Evolutionary conservation across 148 eudicot genomes (phyloP), one percentile per base, ranked within the genome.

Genomic region (Fallopia convolvulus): DNA sequence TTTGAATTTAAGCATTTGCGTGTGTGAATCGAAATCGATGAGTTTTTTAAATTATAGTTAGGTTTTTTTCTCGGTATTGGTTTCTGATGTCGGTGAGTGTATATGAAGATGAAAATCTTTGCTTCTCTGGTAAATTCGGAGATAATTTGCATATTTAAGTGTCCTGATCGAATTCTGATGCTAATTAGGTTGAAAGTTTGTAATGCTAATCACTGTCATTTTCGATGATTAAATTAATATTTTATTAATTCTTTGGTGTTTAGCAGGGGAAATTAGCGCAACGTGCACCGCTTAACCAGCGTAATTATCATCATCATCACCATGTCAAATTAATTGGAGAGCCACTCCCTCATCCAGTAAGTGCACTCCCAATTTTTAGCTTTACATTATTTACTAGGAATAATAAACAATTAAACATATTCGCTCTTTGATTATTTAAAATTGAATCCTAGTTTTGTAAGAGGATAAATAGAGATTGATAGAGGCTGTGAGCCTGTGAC

Each of bases 281-380:
- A 68, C 72, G 72, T 68, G 72, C 72, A 68, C 21, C 46, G 72
- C 46, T 68, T 68, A 68, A 68, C 72, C 18, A 33, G 42, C 72
- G 39, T 33, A 68, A 32, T 44, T 44, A 44, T 36, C 42, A 66
- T 39, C 72, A 39, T 36, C 42, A 66, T 39, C 72, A 39, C 46
- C 72, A 68, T 36, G 44, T 68, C 72, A 68, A 68, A 36, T 15
- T 68, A 17, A 68, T 36, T 68, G 72, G 72, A 39, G 72, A 36
- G 20, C 72, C 72, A 68, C 72, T 68, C 10, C 12, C 44, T 68
- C 42, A 36, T 68, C 72, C 44, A 68, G 72, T 68, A 68, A 36
- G 72, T 8, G 39, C n/a, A 36, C 72, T 68, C 44, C 40, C 39
- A 11, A 30, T 44, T 44, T 44, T 44, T 44, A 44, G 47, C 47